Percentiles rank a stretch among this genome's conserved stretches.
These are phyloP conservation scores for Pestalotiopsis sp. DNA, from an alignment of 2,329 filamentous ascomycete genomes.

Conservation along the genomic window DNA sequence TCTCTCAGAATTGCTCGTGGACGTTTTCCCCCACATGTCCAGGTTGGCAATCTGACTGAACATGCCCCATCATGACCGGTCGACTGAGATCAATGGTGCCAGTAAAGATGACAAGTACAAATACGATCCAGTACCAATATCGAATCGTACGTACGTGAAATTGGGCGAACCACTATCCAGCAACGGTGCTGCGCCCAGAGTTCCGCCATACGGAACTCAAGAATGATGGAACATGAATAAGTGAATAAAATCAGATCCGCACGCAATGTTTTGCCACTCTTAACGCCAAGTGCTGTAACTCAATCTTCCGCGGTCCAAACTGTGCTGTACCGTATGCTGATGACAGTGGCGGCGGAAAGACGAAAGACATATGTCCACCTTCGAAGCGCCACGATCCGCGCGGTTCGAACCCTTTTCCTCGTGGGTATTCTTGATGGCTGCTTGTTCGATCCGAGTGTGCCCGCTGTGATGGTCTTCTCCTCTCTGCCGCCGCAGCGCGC, in stretches of 20 bases:
- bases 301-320: neutral
- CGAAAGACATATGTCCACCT: neutral
- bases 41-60: no score
- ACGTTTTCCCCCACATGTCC: no score
- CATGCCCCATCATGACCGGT: no score
- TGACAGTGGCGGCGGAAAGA: slow-evolving; percentile 3
- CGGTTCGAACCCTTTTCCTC: neutral
- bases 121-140: no score
- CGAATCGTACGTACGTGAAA: no score
- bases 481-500: neutral
- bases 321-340: slow-evolving; percentile 1
- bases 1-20: no score
- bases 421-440: slow-evolving; percentile 1
- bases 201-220: neutral
- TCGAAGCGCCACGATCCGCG: neutral
- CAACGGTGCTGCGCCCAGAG: neutral
- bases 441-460: neutral
- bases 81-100: no score
- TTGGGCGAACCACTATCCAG: neutral
- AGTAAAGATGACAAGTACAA: no score
- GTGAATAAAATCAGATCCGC: slow-evolving; percentile 4
- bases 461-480: neutral
- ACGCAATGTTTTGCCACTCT: slow-evolving; percentile 12
- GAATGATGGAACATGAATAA: neutral
- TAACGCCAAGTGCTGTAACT: slow-evolving; percentile 14